A percentile compares a stretch with the other conserved stretches of the same genome.
phyloP scores from a whole-genome alignment of 2,329 filamentous ascomycete genomes.

The Tolypocladium amazonense region DNA sequence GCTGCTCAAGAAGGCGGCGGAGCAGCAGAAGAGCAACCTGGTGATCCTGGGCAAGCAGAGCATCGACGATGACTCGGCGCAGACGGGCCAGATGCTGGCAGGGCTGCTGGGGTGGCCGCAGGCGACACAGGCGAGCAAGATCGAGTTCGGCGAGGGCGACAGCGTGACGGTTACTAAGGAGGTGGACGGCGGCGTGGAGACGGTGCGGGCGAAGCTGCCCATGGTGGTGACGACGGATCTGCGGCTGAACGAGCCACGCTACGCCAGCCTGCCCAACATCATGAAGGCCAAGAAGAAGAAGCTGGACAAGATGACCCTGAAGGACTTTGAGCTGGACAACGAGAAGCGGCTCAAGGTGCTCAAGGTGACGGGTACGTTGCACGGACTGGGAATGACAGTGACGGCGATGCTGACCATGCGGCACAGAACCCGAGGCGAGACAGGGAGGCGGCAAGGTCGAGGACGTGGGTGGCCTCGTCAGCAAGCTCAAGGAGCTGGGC shows the following conservation, averaged over 20 bases:
- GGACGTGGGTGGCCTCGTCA: constrained; percentile 88
- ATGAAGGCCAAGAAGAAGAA: constrained; percentile 99
- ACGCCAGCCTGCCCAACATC: constrained; percentile 92
- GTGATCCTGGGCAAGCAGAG: constrained; percentile 95
- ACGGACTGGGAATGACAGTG: background rate
- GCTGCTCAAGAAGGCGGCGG: constrained; percentile 67
- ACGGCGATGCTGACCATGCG: background rate
- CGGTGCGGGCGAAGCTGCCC: constrained; percentile 72
- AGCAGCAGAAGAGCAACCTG: constrained; percentile 79
- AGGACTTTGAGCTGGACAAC: constrained; percentile 69
- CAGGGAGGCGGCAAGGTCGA: constrained; percentile 96
- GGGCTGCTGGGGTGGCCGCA: constrained; percentile 87
- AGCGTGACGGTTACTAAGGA: constrained; percentile 72
- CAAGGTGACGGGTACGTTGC: constrained; percentile 66
- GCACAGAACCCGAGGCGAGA: constrained; percentile 68
- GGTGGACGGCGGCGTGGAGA: constrained; percentile 93
- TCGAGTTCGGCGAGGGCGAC: constrained; percentile 64
- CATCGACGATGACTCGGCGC: constrained; percentile 90
- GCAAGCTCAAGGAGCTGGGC: constrained; percentile 91
- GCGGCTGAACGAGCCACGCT: constrained; percentile 87
- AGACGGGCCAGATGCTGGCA: constrained; percentile 97
- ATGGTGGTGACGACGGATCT: constrained; percentile 94
- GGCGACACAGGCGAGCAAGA: constrained; percentile 83
- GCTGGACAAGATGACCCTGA: constrained; percentile 79
- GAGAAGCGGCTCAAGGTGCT: constrained; percentile 74